Evolutionary conservation across 2,329 filamentous ascomycete genomes (phyloP).

Genomic region (Ophiostoma pallidulum): DNA sequence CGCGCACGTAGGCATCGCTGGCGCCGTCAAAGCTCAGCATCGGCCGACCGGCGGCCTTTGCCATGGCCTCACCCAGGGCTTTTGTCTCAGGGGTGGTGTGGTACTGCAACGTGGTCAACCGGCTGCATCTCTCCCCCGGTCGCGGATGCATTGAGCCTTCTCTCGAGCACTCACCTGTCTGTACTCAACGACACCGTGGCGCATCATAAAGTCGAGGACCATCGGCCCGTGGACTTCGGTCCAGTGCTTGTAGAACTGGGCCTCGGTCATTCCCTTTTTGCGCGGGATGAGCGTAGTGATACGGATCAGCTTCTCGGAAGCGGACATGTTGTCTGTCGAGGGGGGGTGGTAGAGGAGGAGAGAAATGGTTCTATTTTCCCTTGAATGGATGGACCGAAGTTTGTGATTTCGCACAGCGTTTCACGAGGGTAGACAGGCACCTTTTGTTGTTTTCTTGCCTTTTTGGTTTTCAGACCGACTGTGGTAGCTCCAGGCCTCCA

Average conservation of each 20-base stretch:
- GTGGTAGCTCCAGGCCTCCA: no score
- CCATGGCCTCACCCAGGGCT: conserved; percentile 12
- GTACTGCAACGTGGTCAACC: conserved; percentile 1
- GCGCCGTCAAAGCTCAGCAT: conserved; percentile 12
- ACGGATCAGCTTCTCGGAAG: conserved; percentile 17
- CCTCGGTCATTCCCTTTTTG: conserved; percentile 14
- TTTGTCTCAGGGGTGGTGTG: conserved; percentile 13
- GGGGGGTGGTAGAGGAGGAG: not conserved
- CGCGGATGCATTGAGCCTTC: no score
- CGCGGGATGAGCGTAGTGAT: conserved; percentile 17
- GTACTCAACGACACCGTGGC: conserved; percentile 15
- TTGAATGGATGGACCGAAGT: no score
- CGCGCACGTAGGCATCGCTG: conserved; percentile 10
- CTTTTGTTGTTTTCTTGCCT: no score
- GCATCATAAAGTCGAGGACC: conserved; percentile 17
- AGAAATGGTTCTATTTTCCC: no score
- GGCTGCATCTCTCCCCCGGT: no score
- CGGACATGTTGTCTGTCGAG: conserved; percentile 1
- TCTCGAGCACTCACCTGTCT: conserved; percentile 7
- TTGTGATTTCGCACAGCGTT: no score
- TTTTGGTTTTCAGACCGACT: no score
- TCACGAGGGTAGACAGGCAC: no score
- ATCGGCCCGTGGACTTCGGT: conserved; percentile 16
- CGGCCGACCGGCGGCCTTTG: conserved; percentile 12
- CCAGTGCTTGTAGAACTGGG: conserved; percentile 18